Base-by-base conservation (phyloP, 2,329 filamentous ascomycete genomes). In the Penicillium decumbens region DNA sequence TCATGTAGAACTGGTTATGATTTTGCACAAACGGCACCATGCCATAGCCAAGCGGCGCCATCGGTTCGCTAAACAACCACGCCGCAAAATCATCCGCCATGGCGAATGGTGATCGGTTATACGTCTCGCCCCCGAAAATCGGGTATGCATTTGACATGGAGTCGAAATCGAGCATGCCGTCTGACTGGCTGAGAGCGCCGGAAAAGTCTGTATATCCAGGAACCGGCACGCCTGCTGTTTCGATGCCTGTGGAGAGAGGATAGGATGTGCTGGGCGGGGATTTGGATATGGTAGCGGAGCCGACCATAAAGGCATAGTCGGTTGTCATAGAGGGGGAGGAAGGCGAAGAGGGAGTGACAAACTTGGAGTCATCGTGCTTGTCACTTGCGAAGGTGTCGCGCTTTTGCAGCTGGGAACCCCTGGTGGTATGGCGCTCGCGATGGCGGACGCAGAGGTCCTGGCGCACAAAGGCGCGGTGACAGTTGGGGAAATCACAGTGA, bases 391-490 rank as follows among this genome's bases (percentile, higher is more conserved):
- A 75, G 46, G 66, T 66, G 53, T 77, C 75, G 51, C 75, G 73
- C 56, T 75, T 75, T 58, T 77, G 75, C 13, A 77, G 60, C 55
- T 77, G 75, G n/a, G 75, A 77, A 35, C 75, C 75, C 47, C 74
- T 71, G 27, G 86, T 87, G 10, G 84, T 88, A 70, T 92, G 88
- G 38, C 88, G 82, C 66, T 92, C 88, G 65, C 84, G 81, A 70
- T 93, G 88, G 37, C 88, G 84, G 64, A 93, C 87, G 66, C 93
- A 90, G 50, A 98, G 78, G 69, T 98, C 93, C 58, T 95, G 89
- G 55, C 93, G 84, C 50, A 97, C 92, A 73, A 97, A 98, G 28
- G 88, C 85, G 44, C 92, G 86, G 53, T 85, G 83, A 71, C 93
- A 98, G 65, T 91, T 89, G 18, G 89, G 88, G 63, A 91, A 95